Evolutionary conservation across 1,284 basidiomycete species (phyloP), one percentile per base, ranked within the genome.

Genomic region (Ganoderma sinense): DNA sequence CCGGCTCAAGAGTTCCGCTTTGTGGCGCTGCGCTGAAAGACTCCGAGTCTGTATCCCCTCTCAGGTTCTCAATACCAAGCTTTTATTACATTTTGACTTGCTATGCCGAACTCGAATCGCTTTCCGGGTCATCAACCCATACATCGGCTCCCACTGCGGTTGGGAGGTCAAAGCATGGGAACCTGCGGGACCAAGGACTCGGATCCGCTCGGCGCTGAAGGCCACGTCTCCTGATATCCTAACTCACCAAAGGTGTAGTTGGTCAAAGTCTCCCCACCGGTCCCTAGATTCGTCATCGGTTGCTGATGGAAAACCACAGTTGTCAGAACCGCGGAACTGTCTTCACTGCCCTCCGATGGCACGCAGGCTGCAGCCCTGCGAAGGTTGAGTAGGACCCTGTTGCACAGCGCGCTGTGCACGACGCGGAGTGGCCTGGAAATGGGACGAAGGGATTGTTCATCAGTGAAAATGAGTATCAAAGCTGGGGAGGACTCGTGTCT

Each of bases 381-480:
- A 20, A 64, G 62, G 33, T 64, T 64, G 33, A 64, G 62, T 11
- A 64, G 31, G 11, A 64, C 62, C 11, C 62, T 20, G 2, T 16
- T 53, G 62, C 62, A 64, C 18, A 64, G 23, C 8, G 62, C 45
- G n/a, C 48, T 64, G 48, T 64, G 62, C 2, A 64, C 33, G 13
- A 64, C 62, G 2, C 48, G 62, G 31, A 64, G 36, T n/a, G 62
- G 62, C 36, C 62, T 64, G 62, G 4, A 31, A 1, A 43, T 6
- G 26, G 26, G 23, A 43, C 14, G 3, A 20, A 43, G 10, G 1
- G 16, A 8, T 4, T 29, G 3, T 4, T 29, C 11, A 1, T 5
- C 29, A 1, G 13, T 20, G 62, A 26, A 48, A 11, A 48, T 3
- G 13, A 51, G 4, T 10, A 0, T 51, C 13, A 5, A 39, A 10